phyloP scores from a whole-genome alignment of 805 yeast genomes.

The Osmozyma mogii region DNA sequence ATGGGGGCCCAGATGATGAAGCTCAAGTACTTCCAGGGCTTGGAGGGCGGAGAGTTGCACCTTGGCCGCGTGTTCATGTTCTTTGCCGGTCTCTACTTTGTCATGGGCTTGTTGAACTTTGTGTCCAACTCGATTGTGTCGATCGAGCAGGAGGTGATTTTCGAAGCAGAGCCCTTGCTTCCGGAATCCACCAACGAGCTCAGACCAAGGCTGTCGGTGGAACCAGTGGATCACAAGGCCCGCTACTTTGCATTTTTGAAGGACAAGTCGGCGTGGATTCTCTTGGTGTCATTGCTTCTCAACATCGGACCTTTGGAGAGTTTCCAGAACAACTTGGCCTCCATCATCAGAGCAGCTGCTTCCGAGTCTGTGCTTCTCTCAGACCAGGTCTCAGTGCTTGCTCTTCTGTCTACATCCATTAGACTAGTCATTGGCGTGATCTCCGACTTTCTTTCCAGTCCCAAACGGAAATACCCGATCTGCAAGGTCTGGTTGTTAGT shows the following conservation, averaged over 20 bases:
- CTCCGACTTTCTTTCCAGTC: slow-evolving; percentile 51
- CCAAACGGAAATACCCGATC: slow-evolving; percentile 18
- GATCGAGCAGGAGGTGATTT: slow-evolving; percentile 43
- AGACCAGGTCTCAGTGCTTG: slow-evolving; percentile 52
- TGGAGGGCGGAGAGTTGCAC: slow-evolving; percentile 28
- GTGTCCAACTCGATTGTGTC: slow-evolving; percentile 58
- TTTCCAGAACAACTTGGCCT: slow-evolving; percentile 77
- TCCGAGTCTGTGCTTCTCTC: slow-evolving; percentile 18
- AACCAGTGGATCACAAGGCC: slow-evolving; percentile 30
- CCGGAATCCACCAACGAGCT: slow-evolving; percentile 8
- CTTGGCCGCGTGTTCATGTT: slow-evolving; percentile 44
- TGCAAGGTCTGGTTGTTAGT: slow-evolving; percentile 28
- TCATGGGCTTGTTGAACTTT: slow-evolving; percentile 55
- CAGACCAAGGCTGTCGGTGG: slow-evolving; percentile 22
- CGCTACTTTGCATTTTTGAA: slow-evolving; percentile 32
- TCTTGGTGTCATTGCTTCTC: slow-evolving; percentile 57
- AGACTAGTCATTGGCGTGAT: slow-evolving; percentile 60
- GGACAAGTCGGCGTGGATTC: slow-evolving; percentile 55
- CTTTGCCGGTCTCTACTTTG: slow-evolving; percentile 45
- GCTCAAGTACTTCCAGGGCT: slow-evolving; percentile 28
- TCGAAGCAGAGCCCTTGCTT: slow-evolving; percentile 16
- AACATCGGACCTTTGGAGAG: slow-evolving; percentile 80
- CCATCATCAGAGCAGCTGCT: slow-evolving; percentile 44
- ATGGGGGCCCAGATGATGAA: slow-evolving; percentile 59
- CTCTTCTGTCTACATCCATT: slow-evolving; percentile 61